These are phyloP conservation scores for Fusarium euwallaceae DNA, from an alignment of 2,329 filamentous ascomycete genomes.

Conservation along the genomic window DNA sequence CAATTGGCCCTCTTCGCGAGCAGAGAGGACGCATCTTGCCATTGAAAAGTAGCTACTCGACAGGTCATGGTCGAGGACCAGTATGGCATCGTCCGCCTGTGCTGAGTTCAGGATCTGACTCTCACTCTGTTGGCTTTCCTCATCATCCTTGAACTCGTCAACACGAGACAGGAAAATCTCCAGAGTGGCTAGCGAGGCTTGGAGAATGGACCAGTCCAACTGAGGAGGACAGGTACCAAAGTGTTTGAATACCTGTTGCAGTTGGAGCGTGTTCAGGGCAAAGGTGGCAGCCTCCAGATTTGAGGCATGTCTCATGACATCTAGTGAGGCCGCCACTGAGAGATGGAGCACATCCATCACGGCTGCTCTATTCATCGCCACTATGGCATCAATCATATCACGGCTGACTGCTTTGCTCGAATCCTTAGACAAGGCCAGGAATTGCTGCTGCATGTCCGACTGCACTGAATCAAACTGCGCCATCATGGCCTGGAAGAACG, in stretches of 20 bases:
- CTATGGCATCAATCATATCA: constrained; percentile 62
- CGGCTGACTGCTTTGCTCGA: constrained; percentile 58
- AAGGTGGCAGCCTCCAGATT: constrained; percentile 63
- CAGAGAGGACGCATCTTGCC: constrained; percentile 55
- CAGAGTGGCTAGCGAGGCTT: constrained; percentile 60
- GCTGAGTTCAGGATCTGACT: constrained; percentile 56
- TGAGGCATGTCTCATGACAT: constrained; percentile 62
- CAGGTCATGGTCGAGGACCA: constrained; percentile 63
- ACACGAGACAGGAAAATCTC: constrained; percentile 62
- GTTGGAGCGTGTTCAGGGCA: constrained; percentile 63
- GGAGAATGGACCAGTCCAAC: constrained; percentile 64
- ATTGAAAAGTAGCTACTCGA: constrained; percentile 63
- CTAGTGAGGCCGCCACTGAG: constrained; percentile 63
- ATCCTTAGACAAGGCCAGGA: constrained; percentile 63
- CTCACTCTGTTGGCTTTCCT: constrained; percentile 55
- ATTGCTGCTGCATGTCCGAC: constrained; percentile 68
- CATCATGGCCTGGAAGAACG: constrained; percentile 68
- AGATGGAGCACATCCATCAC: constrained; percentile 66
- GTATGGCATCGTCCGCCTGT: constrained; percentile 61
- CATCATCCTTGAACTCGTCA: constrained; percentile 56
- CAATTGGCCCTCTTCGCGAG: constrained; percentile 18
- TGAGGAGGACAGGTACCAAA: constrained; percentile 58
- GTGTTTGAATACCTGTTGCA: constrained; percentile 65
- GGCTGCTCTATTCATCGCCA: constrained; percentile 65
- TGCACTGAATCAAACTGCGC: constrained; percentile 70